A percentile compares a stretch with the other conserved stretches of the same genome.
Evolutionary conservation across 805 yeast species (phyloP).

Genomic region (Monosporozyma unispora): DNA sequence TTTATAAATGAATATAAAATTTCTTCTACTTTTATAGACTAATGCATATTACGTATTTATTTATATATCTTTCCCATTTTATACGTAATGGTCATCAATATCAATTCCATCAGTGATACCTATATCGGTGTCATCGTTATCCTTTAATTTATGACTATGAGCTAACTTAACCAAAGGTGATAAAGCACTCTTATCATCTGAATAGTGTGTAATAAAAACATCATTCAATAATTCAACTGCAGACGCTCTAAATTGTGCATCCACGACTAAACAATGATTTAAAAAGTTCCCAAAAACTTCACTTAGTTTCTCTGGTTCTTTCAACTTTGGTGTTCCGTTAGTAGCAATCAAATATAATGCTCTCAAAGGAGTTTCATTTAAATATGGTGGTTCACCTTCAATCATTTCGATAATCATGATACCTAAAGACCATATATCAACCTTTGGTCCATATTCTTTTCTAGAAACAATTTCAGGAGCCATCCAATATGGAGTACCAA

Average conservation of each 20-base stretch:
- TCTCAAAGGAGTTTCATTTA: conserved; percentile 90
- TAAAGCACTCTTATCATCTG: conserved; percentile 52
- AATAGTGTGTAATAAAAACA: conserved; percentile 47
- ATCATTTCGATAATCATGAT: conserved; percentile 98
- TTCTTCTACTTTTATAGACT: neutral
- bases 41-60: neutral
- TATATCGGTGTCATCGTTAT: neutral
- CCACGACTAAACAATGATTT: conserved; percentile 71
- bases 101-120: neutral
- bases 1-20: conserved; percentile 1
- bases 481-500: conserved; percentile 99
- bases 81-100: neutral
- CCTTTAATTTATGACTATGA: conserved; percentile 4
- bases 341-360: conserved; percentile 92
- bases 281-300: conserved; percentile 61
- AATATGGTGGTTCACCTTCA: conserved; percentile 97
- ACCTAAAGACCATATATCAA: conserved; percentile 96
- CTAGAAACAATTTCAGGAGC: conserved; percentile 97
- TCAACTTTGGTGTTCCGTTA: conserved; percentile 90
- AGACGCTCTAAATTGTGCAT: conserved; percentile 69
- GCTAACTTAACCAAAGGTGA: conserved; percentile 51
- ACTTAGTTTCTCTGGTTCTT: conserved; percentile 76
- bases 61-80: neutral
- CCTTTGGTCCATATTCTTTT: conserved; percentile 93
- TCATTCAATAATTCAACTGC: conserved; percentile 65